These are phyloP conservation scores for Puccinia triticina DNA, from an alignment of 1,284 basidiomycete species.

Conservation along the genomic window DNA sequence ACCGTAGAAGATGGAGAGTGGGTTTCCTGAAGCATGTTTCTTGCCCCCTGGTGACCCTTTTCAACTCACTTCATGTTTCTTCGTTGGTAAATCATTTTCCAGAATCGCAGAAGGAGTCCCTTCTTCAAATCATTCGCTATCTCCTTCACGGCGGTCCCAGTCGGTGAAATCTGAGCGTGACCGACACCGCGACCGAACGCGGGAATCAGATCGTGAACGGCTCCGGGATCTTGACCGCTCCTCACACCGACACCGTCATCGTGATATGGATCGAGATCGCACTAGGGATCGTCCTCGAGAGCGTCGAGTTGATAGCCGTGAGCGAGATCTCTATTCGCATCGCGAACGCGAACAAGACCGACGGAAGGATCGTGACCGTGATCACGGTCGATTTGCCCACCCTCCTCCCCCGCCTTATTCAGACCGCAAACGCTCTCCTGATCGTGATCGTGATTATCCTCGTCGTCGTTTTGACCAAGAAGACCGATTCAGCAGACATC, in stretches of 20 bases:
- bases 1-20: conserved; percentile 50
- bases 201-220: conserved; percentile 35
- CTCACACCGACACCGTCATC: conserved; percentile 23
- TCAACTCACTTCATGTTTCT: neutral
- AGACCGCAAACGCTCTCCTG: conserved; percentile 28
- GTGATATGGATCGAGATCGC: neutral
- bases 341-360: conserved; percentile 38
- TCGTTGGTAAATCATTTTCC: neutral
- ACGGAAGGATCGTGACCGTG: conserved; percentile 22
- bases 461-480: conserved; percentile 26
- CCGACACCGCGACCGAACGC: neutral
- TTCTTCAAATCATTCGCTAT: conserved; percentile 29
- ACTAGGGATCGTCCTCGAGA: conserved; percentile 3
- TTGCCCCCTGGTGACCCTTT: neutral
- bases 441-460: conserved; percentile 35
- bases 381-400: conserved; percentile 13
- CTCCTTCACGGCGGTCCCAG: conserved; percentile 23
- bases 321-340: conserved; percentile 17
- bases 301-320: conserved; percentile 3
- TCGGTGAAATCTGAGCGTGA: conserved; percentile 32
- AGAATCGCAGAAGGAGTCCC: conserved; percentile 38
- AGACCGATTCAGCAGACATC: conserved; percentile 1
- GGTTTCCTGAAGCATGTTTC: neutral
- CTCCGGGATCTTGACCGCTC: neutral
- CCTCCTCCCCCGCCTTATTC: conserved; percentile 13